Conservation (phyloP, 805 yeast species). For the Spathaspora hagerdaliae region DNA sequence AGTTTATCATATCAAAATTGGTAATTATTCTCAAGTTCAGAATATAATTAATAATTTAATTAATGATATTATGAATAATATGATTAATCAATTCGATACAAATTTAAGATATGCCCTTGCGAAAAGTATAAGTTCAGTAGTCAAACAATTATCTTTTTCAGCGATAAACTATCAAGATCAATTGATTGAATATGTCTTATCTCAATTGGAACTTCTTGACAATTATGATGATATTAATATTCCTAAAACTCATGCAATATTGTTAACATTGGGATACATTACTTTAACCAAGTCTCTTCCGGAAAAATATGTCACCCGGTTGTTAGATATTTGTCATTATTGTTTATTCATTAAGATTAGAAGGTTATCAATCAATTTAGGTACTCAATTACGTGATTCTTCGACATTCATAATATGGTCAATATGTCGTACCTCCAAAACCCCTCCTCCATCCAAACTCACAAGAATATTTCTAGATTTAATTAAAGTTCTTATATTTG, state of each 20-base stretch:
- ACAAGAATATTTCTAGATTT: slow-evolving; percentile 30
- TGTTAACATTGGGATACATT: slow-evolving; percentile 51
- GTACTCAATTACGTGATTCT: slow-evolving; percentile 76
- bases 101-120: slow-evolving; percentile 62
- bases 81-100: slow-evolving; percentile 45
- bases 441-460: slow-evolving; percentile 7
- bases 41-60: slow-evolving; percentile 47
- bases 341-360: slow-evolving; percentile 57
- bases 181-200: slow-evolving; percentile 28
- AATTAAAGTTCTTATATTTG: slow-evolving; percentile 58
- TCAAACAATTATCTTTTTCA: slow-evolving; percentile 25
- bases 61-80: slow-evolving; percentile 22
- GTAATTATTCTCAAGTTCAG: slow-evolving; percentile 40
- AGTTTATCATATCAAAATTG: slow-evolving; percentile 12
- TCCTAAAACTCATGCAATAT: slow-evolving; percentile 51
- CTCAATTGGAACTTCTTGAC: slow-evolving; percentile 27
- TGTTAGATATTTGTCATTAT: slow-evolving; percentile 38
- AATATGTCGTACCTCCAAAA: slow-evolving; percentile 36
- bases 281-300: slow-evolving; percentile 27
- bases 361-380: slow-evolving; percentile 48
- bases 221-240: slow-evolving; percentile 29
- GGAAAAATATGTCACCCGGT: slow-evolving; percentile 12
- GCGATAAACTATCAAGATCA: slow-evolving; percentile 42
- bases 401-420: slow-evolving; percentile 88
- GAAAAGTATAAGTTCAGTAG: slow-evolving; percentile 55